Percentiles rank a stretch among this genome's conserved stretches.
Conservation (phyloP, 768 basidiomycete genomes). For the Trichaptum fuscoviolaceum region DNA sequence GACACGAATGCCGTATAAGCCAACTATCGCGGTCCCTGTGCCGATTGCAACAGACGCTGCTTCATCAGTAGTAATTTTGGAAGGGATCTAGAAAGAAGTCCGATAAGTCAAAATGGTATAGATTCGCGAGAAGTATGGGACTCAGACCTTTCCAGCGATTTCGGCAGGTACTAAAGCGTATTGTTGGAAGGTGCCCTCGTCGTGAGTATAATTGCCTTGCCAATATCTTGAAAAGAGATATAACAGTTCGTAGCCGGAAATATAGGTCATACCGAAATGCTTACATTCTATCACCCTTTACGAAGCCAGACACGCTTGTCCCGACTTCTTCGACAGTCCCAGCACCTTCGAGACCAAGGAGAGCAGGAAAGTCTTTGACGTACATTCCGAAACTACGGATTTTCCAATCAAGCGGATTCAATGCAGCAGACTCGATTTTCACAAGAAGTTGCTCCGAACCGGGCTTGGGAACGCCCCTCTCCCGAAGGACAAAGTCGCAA, state of each 20-base stretch:
- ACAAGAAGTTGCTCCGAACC: conserved; percentile 3
- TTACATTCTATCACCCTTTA: conserved; percentile 51
- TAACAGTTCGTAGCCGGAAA: background rate
- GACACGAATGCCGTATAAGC: conserved; percentile 14
- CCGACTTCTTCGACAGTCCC: conserved; percentile 50
- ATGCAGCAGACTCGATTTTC: too few species aligned
- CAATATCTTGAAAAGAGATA: background rate
- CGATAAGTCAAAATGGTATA: too few species aligned
- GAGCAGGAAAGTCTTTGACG: conserved; percentile 36
- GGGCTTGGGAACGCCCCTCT: conserved; percentile 8
- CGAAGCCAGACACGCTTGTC: conserved; percentile 42
- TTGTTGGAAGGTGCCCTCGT: conserved; percentile 11
- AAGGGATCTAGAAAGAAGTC: too few species aligned
- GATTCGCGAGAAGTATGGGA: too few species aligned
- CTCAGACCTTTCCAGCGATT: conserved; percentile 3
- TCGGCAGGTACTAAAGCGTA: conserved; percentile 4
- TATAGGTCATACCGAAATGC: conserved; percentile 16
- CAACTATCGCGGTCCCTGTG: conserved; percentile 17
- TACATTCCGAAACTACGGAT: conserved; percentile 36
- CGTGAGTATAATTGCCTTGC: background rate
- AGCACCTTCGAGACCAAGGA: conserved; percentile 45
- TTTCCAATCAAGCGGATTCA: conserved; percentile 52
- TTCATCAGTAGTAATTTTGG: too few species aligned
- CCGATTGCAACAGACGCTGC: conserved; percentile 16
- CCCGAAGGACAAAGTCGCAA: conserved; percentile 9